Base-by-base conservation (phyloP, 1,284 basidiomycete genomes). In the Heterobasidion annosum region DNA sequence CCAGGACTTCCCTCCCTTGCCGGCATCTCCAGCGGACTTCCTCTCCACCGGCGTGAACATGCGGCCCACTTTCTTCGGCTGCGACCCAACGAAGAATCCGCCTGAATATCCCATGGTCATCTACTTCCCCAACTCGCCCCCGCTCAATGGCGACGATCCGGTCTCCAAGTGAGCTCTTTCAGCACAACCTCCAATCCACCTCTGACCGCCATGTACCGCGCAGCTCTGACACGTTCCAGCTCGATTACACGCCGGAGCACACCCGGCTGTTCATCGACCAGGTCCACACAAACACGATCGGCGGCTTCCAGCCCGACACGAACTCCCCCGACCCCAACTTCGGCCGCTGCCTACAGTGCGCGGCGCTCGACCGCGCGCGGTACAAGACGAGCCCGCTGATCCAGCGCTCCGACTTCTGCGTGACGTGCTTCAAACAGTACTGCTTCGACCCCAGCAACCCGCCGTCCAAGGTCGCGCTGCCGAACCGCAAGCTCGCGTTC, bases 31-130 rank as follows among this genome's bases (percentile, higher is more conserved):
- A 0, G 71, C 75, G 13, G 78, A 76, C 6, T 88, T 88, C 62
- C 63, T 88, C 50, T 68, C 72, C 12, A 77, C 76, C 8, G 89
- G 89, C 13, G 73, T 86, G 9, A 86, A 84, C 65, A 73, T 74
- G 43, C 77, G 88, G 16, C 79, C 88, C 6, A 84, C 84, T 0
- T 90, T 91, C 67, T 91, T 90, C 67, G 88, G 88, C 0, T 91
- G 88, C 63, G 68, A 83, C 61, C 81, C 82, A 10, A 64, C 49
- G n/a, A 65, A 73, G 54, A 68, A 45, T 10, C 74, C 79, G 12
- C 68, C 78, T 1, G 77, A 79, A 56, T 83, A 72, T 57, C 83
- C 83, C 0, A 59, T 85, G 34, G 62, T 85, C 19, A 73, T 85
- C 15, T 83, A 81, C 56, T 67, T 85, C n/a, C 83, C 83, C 3